phyloP scores from a whole-genome alignment of 2,329 filamentous ascomycete species.

The Fusarium abutilonis region DNA sequence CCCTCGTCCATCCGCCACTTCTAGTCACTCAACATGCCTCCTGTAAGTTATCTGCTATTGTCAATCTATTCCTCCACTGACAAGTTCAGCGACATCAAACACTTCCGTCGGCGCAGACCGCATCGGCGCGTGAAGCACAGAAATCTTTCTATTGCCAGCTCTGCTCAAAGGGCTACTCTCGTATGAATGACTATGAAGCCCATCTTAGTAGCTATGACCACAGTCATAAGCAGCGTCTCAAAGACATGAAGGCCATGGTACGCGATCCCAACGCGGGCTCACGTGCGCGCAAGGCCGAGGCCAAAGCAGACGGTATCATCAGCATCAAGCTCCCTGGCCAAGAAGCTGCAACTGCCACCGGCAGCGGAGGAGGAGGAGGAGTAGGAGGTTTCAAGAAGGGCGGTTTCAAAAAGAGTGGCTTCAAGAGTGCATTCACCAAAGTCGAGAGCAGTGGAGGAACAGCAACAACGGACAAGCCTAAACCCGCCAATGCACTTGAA shows the following conservation, averaged over 20 bases:
- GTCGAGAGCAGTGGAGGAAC: slow-evolving; percentile 53
- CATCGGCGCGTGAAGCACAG: slow-evolving; percentile 77
- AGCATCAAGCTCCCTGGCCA: slow-evolving; percentile 68
- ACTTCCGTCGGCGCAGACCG: slow-evolving; percentile 66
- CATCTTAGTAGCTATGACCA: slow-evolving; percentile 96
- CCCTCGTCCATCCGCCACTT: not conserved
- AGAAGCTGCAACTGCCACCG: slow-evolving; percentile 47
- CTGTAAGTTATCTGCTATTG: slow-evolving; percentile 60
- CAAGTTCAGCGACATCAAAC: slow-evolving; percentile 63
- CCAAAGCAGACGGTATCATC: slow-evolving; percentile 74
- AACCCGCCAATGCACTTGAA: slow-evolving; percentile 41
- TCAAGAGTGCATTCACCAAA: slow-evolving; percentile 78
- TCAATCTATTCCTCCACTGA: slow-evolving; percentile 44
- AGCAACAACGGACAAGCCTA: slow-evolving; percentile 55
- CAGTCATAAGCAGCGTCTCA: slow-evolving; percentile 88
- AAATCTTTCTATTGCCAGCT: slow-evolving; percentile 86
- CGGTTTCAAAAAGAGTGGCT: slow-evolving; percentile 83
- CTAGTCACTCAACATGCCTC: slow-evolving; percentile 57
- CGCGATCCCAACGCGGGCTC: slow-evolving; percentile 73
- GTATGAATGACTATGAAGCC: slow-evolving; percentile 95
- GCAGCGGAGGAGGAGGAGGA: slow-evolving; percentile 27
- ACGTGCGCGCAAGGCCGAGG: slow-evolving; percentile 74
- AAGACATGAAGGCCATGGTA: slow-evolving; percentile 87
- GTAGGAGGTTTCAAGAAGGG: slow-evolving; percentile 70
- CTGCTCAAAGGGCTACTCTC: slow-evolving; percentile 92